Evolutionary conservation across 371 early-diverging fungal genomes (phyloP).

Genomic region (Catenaria anguillulae): DNA sequence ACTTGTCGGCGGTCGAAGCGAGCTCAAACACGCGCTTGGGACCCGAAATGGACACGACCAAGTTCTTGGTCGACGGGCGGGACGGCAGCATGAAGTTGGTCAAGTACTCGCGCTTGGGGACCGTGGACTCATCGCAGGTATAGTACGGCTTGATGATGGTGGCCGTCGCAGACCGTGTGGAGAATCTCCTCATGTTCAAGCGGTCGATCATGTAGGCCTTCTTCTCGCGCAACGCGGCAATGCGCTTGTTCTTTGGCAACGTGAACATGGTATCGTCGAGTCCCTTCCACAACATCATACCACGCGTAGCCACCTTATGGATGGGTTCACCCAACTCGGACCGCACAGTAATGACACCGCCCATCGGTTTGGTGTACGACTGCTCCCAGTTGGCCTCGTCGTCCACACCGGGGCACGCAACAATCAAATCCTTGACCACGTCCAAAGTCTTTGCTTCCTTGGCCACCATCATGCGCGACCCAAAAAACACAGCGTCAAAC

Average conservation of each 20-base stretch:
- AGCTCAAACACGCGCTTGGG: constrained; percentile 53
- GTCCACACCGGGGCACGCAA: constrained; percentile 67
- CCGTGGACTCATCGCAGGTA: constrained; percentile 35
- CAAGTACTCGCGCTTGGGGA: constrained; percentile 72
- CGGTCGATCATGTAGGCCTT: constrained; percentile 84
- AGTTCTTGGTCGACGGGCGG: constrained; percentile 2
- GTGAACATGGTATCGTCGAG: constrained; percentile 80
- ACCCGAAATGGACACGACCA: constrained; percentile 25
- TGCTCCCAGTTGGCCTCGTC: constrained; percentile 81
- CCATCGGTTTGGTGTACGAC: constrained; percentile 77
- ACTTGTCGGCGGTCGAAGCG: constrained; percentile 36
- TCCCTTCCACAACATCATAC: constrained; percentile 87
- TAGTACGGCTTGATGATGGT: constrained; percentile 67
- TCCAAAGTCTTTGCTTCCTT: constrained; percentile 73
- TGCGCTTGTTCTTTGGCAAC: constrained; percentile 77
- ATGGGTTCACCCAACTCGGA: constrained; percentile 94
- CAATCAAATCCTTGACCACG: constrained; percentile 81
- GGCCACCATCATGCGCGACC: constrained; percentile 90
- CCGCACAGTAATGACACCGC: constrained; percentile 83
- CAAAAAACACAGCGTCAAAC: constrained; percentile 85
- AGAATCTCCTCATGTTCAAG: constrained; percentile 76
- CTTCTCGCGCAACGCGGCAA: constrained; percentile 60
- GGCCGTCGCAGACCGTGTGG: constrained; percentile 69
- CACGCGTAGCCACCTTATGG: constrained; percentile 92
- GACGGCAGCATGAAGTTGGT: constrained; percentile 37